These are phyloP conservation scores for Aspergillus sp. DNA, from an alignment of 2,329 filamentous ascomycete genomes.

Conservation along the genomic window DNA sequence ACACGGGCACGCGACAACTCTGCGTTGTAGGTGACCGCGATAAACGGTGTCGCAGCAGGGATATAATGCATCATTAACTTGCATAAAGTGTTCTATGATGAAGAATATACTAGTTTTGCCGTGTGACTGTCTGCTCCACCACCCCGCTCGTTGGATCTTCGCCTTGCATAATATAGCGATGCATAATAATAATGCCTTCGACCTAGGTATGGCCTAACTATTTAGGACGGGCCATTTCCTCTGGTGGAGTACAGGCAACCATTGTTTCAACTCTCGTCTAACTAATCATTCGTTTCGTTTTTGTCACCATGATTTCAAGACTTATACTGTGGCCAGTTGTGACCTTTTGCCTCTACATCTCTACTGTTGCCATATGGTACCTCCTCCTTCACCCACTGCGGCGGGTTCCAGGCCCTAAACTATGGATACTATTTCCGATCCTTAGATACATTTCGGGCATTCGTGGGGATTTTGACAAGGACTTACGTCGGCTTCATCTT, in stretches of 20 bases:
- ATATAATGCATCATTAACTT: not conserved
- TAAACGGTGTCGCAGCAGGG: too few species aligned
- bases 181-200: not conserved
- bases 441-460: conserved; percentile 4
- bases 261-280: not conserved
- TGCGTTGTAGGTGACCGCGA: too few species aligned
- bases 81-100: not conserved
- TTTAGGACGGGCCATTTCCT: not conserved
- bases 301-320: not conserved
- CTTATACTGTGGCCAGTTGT: not conserved
- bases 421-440: conserved; percentile 1
- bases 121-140: not conserved
- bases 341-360: not conserved
- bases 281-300: not conserved
- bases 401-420: conserved; percentile 5
- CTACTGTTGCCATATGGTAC: not conserved
- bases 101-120: not conserved
- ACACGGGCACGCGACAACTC: too few species aligned
- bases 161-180: not conserved
- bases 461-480: conserved; percentile 1
- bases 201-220: not conserved
- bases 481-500: conserved; percentile 23
- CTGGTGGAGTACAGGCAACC: not conserved
- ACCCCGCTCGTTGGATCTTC: not conserved
- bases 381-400: conserved; percentile 9